Base-by-base conservation (phyloP, 192 early-diverging fungal genomes). In the Gryganskiella cystojenkinii region DNA sequence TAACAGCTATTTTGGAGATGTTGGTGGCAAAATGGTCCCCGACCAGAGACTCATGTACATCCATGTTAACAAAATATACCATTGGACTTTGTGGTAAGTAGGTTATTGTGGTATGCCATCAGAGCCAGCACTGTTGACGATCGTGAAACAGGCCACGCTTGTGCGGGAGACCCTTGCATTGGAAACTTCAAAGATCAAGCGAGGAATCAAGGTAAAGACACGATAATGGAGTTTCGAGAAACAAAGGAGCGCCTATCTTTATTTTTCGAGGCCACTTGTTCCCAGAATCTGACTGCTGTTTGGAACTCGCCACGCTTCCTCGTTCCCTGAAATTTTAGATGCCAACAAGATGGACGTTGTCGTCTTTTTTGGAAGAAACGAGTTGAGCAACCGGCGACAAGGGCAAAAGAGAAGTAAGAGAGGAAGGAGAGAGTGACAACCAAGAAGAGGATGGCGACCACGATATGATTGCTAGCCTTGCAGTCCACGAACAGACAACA, bases 131-230 rank as follows among this genome's bases (percentile, higher is more conserved):
- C 61, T 91, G 24, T 81, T 88, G 73, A 74, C 70, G 22, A 74
- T 91, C 53, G 85, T 87, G 15, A 84, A 84, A 46, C 90, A 91
- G 65, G 62, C 80, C n/a, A 89, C 86, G 35, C 83, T 87, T 24
- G 85, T 87, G 44, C 82, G 82, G 30, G 86, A 88, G n/a, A 43
- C 56, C 37, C 65, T 89, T 44, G 66, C 80, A 49, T 34, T 34
- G 17, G 82, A 82, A n/a, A 46, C 56, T 1, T 56, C 81, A 20
- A 89, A 84, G 61, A 58, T 53, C 20, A 78, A 78, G 33, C 65
- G 74, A 11, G 61, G 66, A 30, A 24, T 51, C 33, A 78, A 78
- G 67, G 74, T 78, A 64, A 46, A 15, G 0, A 19, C 13, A 42
- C 15, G 44, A 47, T 42, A 2, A 17, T 5, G 22, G 4, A 11